Base-by-base conservation (phyloP, 2,329 filamentous ascomycete species). In the Fusarium pseudonygamai region DNA sequence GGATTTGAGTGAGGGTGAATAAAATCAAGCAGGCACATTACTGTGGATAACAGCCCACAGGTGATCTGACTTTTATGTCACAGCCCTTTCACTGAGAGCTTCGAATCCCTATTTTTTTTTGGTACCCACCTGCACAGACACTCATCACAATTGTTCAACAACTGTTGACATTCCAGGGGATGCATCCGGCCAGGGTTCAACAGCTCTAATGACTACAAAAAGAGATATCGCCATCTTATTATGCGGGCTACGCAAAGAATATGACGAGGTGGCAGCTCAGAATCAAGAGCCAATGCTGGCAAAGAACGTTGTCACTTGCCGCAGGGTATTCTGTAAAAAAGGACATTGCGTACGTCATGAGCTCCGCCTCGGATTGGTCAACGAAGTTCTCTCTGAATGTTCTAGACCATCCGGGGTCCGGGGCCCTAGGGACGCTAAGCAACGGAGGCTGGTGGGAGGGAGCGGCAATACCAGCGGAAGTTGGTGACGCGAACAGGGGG, bases 381-480 rank as follows among this genome's bases (percentile, higher is more conserved):
- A 56, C 26, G 47, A 71, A 75, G 72, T 75, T 72, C 71, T 70
- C 57, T 59, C 45, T 40, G 52, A 67, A 63, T 34, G 75, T 66
- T 72, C 73, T 64, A 76, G 75, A 74, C 75, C 59, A 43, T 64
- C 68, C 32, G 49, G 64, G 71, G 75, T 62, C 64, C 42, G 46
- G 56, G 60, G 42, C 58, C 50, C 42, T 58, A 68, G 71, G 34
- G 47, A 49, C 47, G 37, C 59, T 73, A 65, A 65, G 67, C 24
- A 34, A 60, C 59, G 49, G 43, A 47, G 42, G 46, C 52, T 34
- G 64, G 67, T 60, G 67, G 65, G 50, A 74, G 64, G 58, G 57
- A 63, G 56, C 71, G 70, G 71, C 71, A 58, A 62, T 68, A 71
- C 62, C 55, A 67, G 58, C 64, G 46, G 70, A 74, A 58, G 67